These are phyloP conservation scores for Dictyostelium discoideum DNA, from an alignment of 78 protist genomes.

Conservation along the genomic window dicty_2.7 NC_007091.3:4618501-4619000, in stretches of 20 bases:
- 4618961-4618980: slow-evolving; percentile 32
- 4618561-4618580: slow-evolving; percentile 34
- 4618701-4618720: neutral
- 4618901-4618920: slow-evolving; percentile 14
- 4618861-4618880: slow-evolving; percentile 49
- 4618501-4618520: neutral
- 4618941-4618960: slow-evolving; percentile 8
- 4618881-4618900: slow-evolving; percentile 6
- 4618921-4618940: neutral
- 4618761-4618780: too few species aligned
- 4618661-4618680: slow-evolving; percentile 35
- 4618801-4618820: slow-evolving; percentile 16
- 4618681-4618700: neutral
- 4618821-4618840: slow-evolving; percentile 33
- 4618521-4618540: slow-evolving; percentile 41
- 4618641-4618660: slow-evolving; percentile 59
- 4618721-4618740: too few species aligned
- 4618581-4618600: slow-evolving; percentile 23
- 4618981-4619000: neutral
- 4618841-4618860: slow-evolving; percentile 59
- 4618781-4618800: neutral
- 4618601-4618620: slow-evolving; percentile 58
- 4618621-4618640: slow-evolving; percentile 52
- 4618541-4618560: slow-evolving; percentile 21
- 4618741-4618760: too few species aligned